Conservation (phyloP, 1,139 yeast species). For the Yamadazyma sp. region DNA sequence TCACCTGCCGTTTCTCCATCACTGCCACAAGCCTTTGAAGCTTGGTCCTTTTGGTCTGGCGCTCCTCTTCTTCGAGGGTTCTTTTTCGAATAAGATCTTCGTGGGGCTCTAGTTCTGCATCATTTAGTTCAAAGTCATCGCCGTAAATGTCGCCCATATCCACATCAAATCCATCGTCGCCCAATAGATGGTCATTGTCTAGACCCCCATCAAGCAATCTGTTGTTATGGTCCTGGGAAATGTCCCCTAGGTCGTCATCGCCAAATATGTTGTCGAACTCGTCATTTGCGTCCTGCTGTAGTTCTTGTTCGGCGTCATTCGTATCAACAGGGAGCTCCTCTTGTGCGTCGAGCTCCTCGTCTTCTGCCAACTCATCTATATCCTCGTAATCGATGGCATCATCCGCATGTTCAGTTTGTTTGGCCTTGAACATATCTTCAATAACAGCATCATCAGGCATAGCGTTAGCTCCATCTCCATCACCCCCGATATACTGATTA, state of each 20-base stretch:
- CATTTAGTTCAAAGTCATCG: slow-evolving; percentile 13
- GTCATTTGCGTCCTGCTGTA: slow-evolving; percentile 39
- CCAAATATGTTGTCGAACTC: slow-evolving; percentile 55
- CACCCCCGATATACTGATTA: slow-evolving; percentile 18
- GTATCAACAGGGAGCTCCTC: slow-evolving; percentile 5
- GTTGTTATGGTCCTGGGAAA: slow-evolving; percentile 14
- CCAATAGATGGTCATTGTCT: slow-evolving; percentile 35
- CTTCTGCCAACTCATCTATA: slow-evolving; percentile 91
- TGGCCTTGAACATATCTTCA: slow-evolving; percentile 40
- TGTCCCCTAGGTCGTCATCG: slow-evolving; percentile 20
- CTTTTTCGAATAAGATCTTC: slow-evolving; percentile 19
- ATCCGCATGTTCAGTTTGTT: slow-evolving; percentile 67
- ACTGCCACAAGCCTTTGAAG: slow-evolving; percentile 29
- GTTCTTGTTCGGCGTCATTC: slow-evolving; percentile 24
- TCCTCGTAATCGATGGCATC: slow-evolving; percentile 96
- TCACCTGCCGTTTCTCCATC: slow-evolving; percentile 33
- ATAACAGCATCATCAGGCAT: slow-evolving; percentile 37
- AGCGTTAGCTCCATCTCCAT: slow-evolving; percentile 15
- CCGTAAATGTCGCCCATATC: slow-evolving; percentile 39
- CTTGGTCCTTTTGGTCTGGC: slow-evolving; percentile 17
- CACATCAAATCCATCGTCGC: slow-evolving; percentile 44
- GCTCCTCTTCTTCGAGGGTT: slow-evolving; percentile 21
- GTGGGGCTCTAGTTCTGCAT: slow-evolving; percentile 9
- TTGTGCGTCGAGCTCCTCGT: slow-evolving; percentile 58
- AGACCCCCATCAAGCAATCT: slow-evolving; percentile 42